A percentile compares a stretch with the other conserved stretches of the same genome.
Evolutionary conservation across 345 rosid genomes (phyloP).

Genomic region (Hibiscus trionum): DNA sequence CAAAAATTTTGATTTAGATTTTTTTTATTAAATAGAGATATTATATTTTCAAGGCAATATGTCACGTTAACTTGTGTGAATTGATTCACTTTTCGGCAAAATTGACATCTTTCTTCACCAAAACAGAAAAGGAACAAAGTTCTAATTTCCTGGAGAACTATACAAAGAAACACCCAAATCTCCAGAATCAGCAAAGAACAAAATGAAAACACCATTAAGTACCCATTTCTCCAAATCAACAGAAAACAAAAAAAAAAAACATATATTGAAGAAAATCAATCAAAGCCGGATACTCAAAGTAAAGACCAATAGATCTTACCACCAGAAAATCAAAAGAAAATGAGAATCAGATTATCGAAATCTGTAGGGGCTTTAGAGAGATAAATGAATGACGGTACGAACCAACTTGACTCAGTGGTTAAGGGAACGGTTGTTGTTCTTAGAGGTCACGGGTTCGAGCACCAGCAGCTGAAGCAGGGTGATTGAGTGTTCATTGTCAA

Average conservation of each 20-base stretch:
- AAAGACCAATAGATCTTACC: background rate
- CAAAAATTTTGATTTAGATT: too few relatives aligned
- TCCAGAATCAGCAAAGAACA: slow-evolving; percentile 5
- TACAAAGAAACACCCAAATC: background rate
- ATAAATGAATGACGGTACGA: background rate
- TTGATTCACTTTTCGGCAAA: slow-evolving; percentile 43
- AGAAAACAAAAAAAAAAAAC: background rate
- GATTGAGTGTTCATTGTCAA: too few relatives aligned
- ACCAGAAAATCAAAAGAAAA: background rate
- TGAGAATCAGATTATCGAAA: background rate
- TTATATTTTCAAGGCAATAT: too few relatives aligned
- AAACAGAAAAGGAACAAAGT: background rate
- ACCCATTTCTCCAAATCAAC: background rate
- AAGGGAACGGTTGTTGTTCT: too few relatives aligned
- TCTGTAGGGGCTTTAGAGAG: background rate
- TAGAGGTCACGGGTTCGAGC: too few relatives aligned
- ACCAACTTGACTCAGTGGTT: too few relatives aligned
- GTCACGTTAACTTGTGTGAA: slow-evolving; percentile 29
- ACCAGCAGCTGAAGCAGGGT: too few relatives aligned
- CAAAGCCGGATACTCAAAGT: background rate
- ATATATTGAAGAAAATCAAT: background rate
- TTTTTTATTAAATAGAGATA: too few relatives aligned
- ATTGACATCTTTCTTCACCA: slow-evolving; percentile 33
- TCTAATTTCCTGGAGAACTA: background rate
- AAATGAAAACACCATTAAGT: background rate